These are phyloP conservation scores for Verruconis gallopava DNA, from an alignment of 2,329 filamentous ascomycete genomes.

Conservation along the genomic window DNA sequence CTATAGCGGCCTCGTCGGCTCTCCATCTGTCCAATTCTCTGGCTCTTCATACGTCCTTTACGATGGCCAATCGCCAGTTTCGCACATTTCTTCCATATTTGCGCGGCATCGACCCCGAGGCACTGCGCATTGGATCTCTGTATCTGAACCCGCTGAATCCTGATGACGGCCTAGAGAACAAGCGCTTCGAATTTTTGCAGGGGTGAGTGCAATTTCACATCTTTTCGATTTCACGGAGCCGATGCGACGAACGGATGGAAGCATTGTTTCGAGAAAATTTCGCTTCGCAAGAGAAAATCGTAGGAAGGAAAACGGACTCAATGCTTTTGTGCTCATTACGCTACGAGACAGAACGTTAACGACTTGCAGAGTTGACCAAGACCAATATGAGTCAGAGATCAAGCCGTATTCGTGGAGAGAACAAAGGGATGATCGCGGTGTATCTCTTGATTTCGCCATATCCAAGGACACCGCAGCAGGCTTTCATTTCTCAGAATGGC, in stretches of 20 bases:
- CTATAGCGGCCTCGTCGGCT: no score
- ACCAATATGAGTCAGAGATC: constrained; percentile 9
- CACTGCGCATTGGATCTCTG: constrained; percentile 10
- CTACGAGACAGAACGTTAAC: not conserved
- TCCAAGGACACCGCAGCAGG: constrained; percentile 9
- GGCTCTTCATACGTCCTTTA: not conserved
- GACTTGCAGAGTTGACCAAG: constrained; percentile 1
- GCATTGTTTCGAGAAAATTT: no score
- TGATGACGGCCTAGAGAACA: constrained; percentile 7
- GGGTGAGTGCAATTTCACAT: no score
- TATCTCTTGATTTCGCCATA: constrained; percentile 10
- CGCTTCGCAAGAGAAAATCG: no score
- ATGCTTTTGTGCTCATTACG: not conserved
- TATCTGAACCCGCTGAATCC: constrained; percentile 11
- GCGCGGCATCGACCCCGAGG: constrained; percentile 8
- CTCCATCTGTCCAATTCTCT: not conserved
- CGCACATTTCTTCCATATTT: constrained; percentile 11
- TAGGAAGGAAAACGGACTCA: no score
- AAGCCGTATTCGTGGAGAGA: constrained; percentile 9
- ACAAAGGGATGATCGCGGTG: constrained; percentile 6
- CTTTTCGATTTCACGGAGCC: no score
- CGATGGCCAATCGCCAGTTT: constrained; percentile 8
- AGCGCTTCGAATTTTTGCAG: constrained; percentile 11
- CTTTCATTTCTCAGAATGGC: constrained; percentile 9
- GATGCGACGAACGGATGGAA: no score